A percentile compares a stretch with the other conserved stretches of the same genome.
Evolutionary conservation across 169 alveolate genomes (phyloP).

Genomic region (Cystoisospora suis): DNA sequence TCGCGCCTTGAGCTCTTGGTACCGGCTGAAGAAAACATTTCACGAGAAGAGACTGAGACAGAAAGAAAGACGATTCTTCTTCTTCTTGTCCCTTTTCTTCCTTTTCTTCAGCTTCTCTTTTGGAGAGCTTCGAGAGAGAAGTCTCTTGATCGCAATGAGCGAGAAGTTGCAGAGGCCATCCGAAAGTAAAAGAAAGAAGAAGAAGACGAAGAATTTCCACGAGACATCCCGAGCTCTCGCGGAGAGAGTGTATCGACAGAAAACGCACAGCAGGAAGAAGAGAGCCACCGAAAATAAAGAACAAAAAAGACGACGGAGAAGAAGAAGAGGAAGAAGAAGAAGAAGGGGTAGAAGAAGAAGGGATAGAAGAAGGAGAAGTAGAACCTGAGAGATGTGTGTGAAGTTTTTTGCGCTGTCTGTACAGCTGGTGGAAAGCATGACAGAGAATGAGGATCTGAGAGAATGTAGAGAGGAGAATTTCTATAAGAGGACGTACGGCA

Average conservation of each 20-base stretch:
- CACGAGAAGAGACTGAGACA: too few relatives aligned
- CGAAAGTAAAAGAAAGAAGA: background rate
- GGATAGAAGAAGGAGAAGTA: background rate
- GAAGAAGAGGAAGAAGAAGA: background rate
- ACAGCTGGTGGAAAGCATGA: background rate
- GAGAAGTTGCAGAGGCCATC: slow-evolving; percentile 15
- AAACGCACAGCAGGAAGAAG: background rate
- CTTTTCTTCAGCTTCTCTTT: too few relatives aligned
- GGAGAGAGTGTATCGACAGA: background rate
- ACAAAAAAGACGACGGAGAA: background rate
- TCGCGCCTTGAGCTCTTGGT: background rate
- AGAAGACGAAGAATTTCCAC: background rate
- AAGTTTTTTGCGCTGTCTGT: background rate
- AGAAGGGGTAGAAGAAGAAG: background rate
- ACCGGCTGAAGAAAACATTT: background rate
- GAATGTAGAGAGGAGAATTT: background rate
- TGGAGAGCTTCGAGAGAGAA: background rate
- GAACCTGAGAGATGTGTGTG: too few relatives aligned
- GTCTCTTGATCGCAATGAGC: background rate
- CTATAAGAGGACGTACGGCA: background rate
- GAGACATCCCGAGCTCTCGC: background rate
- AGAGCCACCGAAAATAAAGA: background rate
- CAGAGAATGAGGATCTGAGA: background rate
- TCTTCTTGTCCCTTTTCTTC: too few relatives aligned
- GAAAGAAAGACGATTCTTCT: too few relatives aligned